These are phyloP conservation scores for Leucocoprinus birnbaumii DNA, from an alignment of 768 basidiomycete species.

Conservation along the genomic window DNA sequence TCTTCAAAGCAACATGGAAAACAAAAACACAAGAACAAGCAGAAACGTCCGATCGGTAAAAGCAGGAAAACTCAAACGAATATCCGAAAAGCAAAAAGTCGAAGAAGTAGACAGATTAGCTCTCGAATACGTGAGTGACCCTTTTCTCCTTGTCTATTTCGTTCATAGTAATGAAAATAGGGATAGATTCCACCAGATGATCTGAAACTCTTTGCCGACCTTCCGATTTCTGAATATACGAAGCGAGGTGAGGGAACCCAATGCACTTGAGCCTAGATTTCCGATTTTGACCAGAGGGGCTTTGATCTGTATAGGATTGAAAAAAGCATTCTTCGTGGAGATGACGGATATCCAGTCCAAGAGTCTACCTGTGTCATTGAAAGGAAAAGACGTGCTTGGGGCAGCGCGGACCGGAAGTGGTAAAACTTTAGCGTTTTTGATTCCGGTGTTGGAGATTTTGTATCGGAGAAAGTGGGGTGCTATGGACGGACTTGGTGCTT, in stretches of 20 bases:
- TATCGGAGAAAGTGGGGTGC: constrained; percentile 93
- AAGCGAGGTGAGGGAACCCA: constrained; percentile 54
- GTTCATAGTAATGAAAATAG: constrained; percentile 10
- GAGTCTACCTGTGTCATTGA: constrained; percentile 86
- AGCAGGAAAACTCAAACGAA: constrained; percentile 36
- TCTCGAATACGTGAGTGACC: constrained; percentile 43
- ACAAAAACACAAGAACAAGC: constrained; percentile 16
- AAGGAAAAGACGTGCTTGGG: constrained; percentile 94
- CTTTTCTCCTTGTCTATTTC: background rate
- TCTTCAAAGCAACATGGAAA: constrained; percentile 17
- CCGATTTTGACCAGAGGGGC: background rate
- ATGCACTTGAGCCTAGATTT: background rate
- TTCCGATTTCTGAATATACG: constrained; percentile 77
- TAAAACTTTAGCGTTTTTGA: constrained; percentile 94
- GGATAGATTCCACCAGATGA: constrained; percentile 48
- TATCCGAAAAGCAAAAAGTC: constrained; percentile 45
- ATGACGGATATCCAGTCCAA: constrained; percentile 93
- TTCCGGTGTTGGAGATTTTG: constrained; percentile 89
- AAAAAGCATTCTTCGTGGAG: constrained; percentile 79
- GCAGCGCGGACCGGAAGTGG: constrained; percentile 95
- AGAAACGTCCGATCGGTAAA: constrained; percentile 15
- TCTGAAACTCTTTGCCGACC: constrained; percentile 60
- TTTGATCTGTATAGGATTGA: constrained; percentile 56
- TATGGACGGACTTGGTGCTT: constrained; percentile 85
- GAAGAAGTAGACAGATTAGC: constrained; percentile 48